Base-by-base conservation (phyloP, 1,139 yeast species). In the Hemisphaericaspora lyxosophila region DNA sequence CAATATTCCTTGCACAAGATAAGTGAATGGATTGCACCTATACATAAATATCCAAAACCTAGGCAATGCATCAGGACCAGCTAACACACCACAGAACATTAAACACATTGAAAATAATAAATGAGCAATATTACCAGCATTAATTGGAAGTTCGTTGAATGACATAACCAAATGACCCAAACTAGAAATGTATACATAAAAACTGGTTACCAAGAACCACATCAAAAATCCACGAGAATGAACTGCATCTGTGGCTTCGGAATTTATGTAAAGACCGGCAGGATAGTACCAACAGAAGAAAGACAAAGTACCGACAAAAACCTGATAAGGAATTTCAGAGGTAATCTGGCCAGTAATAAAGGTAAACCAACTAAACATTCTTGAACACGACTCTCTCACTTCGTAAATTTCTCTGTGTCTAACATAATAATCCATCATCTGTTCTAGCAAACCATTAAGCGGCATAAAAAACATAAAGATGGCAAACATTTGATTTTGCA, bases 241-340 rank as follows among this genome's bases (percentile, higher is more conserved):
- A 14, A 57, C 59, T 1, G 49, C 28, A 35, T 53, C 49, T 26
- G 53, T 57, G 25, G 54, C 46, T 4, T 59, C 58, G 7, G 87
- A 84, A 55, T 81, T 82, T 5, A 52, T 40, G 52, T 80, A 75
- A 38, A 80, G 64, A 1, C 94, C 95, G 46, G 85, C 76, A 13
- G 41, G 43, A 27, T 40, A 40, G 19, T 40, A 40, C 43, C 43
- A 40, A 26, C 41, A 40, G 20, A 85, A 75, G 64, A 70, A 87
- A 3, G 81, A 73, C 5, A 84, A 17, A 1, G 89, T 80, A 45
- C 88, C 89, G 40, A 74, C 67, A 3, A 80, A 41, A 7, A 79
- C 49, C 53, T 84, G 84, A 85, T 86, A 85, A 26, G 95, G 95
- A 25, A 85, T 57, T 56, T 87, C 96, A 24, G 76, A 80, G 14